Base-by-base conservation (phyloP, 345 rosid genomes). In the Raphanus raphanistrum region DNA sequence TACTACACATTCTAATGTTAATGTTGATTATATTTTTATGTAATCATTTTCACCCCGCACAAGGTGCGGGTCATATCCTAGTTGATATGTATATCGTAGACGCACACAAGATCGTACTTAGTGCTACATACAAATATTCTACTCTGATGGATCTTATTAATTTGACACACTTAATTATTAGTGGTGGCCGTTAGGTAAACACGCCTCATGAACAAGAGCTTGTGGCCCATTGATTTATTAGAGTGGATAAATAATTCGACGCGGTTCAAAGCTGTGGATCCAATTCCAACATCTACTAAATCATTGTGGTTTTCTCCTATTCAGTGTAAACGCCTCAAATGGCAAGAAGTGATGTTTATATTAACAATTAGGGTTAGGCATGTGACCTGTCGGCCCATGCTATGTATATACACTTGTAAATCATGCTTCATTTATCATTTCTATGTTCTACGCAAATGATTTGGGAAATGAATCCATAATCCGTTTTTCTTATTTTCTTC, bases 181-280 rank as follows among this genome's bases (percentile, higher is more conserved):
- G 61, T 68, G 67, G 66, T 59, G 57, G 36, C 66, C n/a, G 75
- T 68, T 68, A 35, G 63, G 68, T 32, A 48, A 43, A 68, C 72
- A 75, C 29, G 15, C 9, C 26, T 32, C 66, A 7, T 31, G 43
- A 63, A 32, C 66, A 63, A 63, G 25, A 63, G 66, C 43, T 4
- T 32, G 13, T 32, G 66, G 26, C 66, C 43, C 66, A 31, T 31
- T 32, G 66, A n/a, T 31, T 62, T 62, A 15, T 62, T 61, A 11
- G 38, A 61, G 38, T 29, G 65, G 11, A n/a, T 31, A 29, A 32
- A 31, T 2, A 62, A 62, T 13, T 62, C 41, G 11, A 29, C 66
- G 66, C n/a, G 21, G 21, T 31, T 61, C 36, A 29, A 13, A 25
- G 63, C 63, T 58, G 63, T 58, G 32, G 63, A 58, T 26, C 63